Base-by-base conservation (phyloP, 257 asterid species). In the Handroanthus guayacan region DNA sequence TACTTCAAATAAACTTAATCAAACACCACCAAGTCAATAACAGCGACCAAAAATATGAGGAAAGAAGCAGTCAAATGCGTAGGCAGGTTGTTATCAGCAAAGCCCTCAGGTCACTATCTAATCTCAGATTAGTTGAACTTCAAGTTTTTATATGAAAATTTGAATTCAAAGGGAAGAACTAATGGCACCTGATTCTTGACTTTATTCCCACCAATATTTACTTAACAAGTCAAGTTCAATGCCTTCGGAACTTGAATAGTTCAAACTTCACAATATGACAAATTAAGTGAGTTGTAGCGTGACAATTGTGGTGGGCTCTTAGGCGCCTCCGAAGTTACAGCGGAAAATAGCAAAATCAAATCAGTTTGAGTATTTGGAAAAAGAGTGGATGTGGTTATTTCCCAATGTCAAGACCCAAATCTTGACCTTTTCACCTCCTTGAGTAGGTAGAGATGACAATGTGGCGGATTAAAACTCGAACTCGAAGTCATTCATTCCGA, bases 171-270 rank as follows among this genome's bases (percentile, higher is more conserved):
- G 47, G 34, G 55, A 54, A 36, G 55, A 57, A 41, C 2, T 12
- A 45, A 25, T 37, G 1, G 34, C 7, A 61, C 41, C 51, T 48
- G 55, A 74, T 58, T 48, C 3, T 76, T 71, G 76, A 76, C 79
- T 71, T 41, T 72, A 68, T 41, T 70, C 68, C 72, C 72, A 75
- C 79, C 79, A 75, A 71, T 56, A 38, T 64, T 75, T 51, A 76
- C 81, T 65, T 70, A 13, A 17, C 3, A 3, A 72, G 78, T 45
- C 79, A 63, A 71, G n/a, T 11, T 54, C 25, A 11, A 36, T 51
- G 9, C 41, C 11, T 54, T 51, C 20, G 36, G 11, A 7, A 17
- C 4, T 77, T 81, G 76, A 77, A 58, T 39, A 36, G 25, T 54
- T 81, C 72, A 78, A 41, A 51, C 3, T 48, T 34, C 18, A 3